phyloP scores from a whole-genome alignment of 495 filamentous ascomycete species.

The Penicillium coprophilum region DNA sequence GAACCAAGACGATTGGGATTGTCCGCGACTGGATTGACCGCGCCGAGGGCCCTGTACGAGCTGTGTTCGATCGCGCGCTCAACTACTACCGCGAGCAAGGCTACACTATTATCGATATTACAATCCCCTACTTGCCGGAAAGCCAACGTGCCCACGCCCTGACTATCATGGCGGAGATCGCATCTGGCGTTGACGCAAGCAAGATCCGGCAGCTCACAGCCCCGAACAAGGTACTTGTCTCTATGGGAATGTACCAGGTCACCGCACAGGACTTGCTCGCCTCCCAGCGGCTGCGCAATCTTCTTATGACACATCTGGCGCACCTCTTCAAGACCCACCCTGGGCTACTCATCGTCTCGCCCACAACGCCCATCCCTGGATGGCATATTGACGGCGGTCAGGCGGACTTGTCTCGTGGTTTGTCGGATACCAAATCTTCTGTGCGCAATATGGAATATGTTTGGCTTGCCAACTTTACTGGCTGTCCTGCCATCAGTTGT shows the following conservation, averaged over 20 bases:
- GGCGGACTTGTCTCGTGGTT: constrained; percentile 60
- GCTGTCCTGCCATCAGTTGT: constrained; percentile 73
- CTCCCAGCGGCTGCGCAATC: constrained; percentile 69
- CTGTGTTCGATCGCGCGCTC: constrained; percentile 59
- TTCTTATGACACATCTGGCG: constrained; percentile 82
- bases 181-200: constrained; percentile 38
- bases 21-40: constrained; percentile 72
- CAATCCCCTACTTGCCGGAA: constrained; percentile 71
- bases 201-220: constrained; percentile 57
- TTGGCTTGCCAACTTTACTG: constrained; percentile 81
- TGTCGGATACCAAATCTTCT: constrained; percentile 69
- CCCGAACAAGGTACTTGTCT: constrained; percentile 72
- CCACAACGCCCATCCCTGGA: constrained; percentile 74
- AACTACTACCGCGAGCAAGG: constrained; percentile 58
- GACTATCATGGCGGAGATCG: constrained; percentile 73
- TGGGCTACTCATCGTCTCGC: constrained; percentile 75
- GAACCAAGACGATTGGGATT: constrained; percentile 63
- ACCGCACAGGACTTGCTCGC: constrained; percentile 67
- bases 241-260: constrained; percentile 59
- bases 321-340: constrained; percentile 70
- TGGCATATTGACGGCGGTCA: constrained; percentile 60
- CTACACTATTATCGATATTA: constrained; percentile 71
- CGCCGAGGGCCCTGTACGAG: constrained; percentile 61
- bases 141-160: constrained; percentile 76
- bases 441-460: constrained; percentile 84